Base-by-base conservation (phyloP, 176 grass and related monocot species). In the Raddia distichophylla region DNA sequence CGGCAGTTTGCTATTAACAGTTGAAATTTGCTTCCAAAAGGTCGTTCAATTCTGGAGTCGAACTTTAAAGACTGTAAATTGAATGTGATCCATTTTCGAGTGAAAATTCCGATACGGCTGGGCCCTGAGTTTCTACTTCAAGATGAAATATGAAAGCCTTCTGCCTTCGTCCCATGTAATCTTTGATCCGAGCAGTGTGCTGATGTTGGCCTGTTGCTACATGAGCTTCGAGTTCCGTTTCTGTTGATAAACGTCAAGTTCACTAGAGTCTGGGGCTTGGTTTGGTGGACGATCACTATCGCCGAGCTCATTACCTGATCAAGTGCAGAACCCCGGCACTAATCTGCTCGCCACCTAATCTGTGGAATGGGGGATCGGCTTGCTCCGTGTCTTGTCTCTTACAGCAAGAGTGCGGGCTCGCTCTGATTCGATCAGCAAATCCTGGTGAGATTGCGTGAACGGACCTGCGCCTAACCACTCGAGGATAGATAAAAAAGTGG, bases 211-310 rank as follows among this genome's bases (percentile, higher is more conserved):
- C 20, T 46, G 37, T 40, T 40, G 60, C n/a, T 43, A 49, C 73
- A 60, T 50, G 63, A 57, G 5, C 53, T 37, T 84, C 10, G 34
- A 58, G 63, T 48, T 40, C 2, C n/a, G 17, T 51, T 13, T 4
- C 65, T 71, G 75, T 54, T 54, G 66, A 18, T 46, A 71, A 33
- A 22, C 55, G 55, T 47, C n/a, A 57, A n/a, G 50, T 22, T 55
- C 40, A 34, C 34, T 70, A 47, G 9, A 6, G 7, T 11, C 4
- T 34, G 22, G 16, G 64, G 0, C 42, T 69, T 43, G 8, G 75
- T 64, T 78, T 20, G 75, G 75, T 79, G 8, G 20, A 16, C 37
- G 4, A 37, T 73, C 34, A 46, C 84, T 15, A 65, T 86, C 76
- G 8, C 49, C 46, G 15, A 34, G 49, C 8, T 37, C 7, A 27